Evolutionary conservation across 1,284 basidiomycete species (phyloP), one percentile per base, ranked within the genome.

Genomic region (Ganoderma meredithae): DNA sequence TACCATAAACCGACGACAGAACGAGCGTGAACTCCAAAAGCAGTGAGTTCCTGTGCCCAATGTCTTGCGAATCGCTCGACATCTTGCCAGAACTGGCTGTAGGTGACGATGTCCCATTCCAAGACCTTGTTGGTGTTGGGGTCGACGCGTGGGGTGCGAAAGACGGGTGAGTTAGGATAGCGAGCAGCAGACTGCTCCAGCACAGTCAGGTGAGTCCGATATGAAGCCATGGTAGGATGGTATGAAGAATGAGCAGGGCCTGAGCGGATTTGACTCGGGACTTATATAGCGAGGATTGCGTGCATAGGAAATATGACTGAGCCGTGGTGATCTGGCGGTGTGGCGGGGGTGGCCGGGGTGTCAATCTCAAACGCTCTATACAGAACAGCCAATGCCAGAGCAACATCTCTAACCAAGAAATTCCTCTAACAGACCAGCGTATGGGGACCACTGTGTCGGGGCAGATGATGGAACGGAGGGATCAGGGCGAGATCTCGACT

Each of bases 1-100:
- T 74, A 91, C 90, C 90, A 92, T 66, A 92, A 77, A 27, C 90
- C 91, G 56, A 92, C 81, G 55, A 92, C 85, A 10, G 91, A 88
- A 65, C 84, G 79, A 64, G 79, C 80, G 47, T 81, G 76, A 62
- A 92, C 81, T 43, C 81, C 81, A 43, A 81, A 77, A 27, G 80
- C 76, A 58, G 74, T 75, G 47, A 92, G 81, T 22, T 78, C 74
- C 17, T 77, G 78, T 47, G 82, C 81, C 86, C 90, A 92, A 75
- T 90, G 83, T 56, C 80, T 79, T 39, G 88, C 88, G 66, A 82
- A 83, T 52, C 80, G 73, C 71, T 89, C 84, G 73, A 90, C 86
- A 66, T 90, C 88, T 40, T 75, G 67, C 63, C 80, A 81, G 78
- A 90, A 90, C 72, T 86, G 83, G 5, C 64, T 74, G 75, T 88